Percentiles rank a stretch among this genome's conserved stretches.
Conservation (phyloP, 257 asterid species). For the Hygrophila difformis region DNA sequence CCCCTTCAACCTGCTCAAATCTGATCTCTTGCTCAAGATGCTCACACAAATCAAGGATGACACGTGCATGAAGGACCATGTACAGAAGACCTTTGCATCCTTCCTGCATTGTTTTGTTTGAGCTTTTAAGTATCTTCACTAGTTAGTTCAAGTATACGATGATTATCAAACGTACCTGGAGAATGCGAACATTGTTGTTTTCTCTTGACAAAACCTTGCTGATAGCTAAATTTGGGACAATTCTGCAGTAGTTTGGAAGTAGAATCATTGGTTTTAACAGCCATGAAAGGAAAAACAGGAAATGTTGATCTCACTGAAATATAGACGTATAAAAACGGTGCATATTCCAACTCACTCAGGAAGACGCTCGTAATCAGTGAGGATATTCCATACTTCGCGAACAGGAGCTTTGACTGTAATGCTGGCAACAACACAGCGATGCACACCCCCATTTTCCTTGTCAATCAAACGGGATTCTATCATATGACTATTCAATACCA, state of each 20-base stretch:
- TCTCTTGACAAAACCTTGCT: constrained; percentile 88
- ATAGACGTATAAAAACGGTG: background rate
- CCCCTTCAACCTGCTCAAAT: constrained; percentile 94
- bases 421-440: constrained; percentile 88
- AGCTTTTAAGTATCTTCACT: background rate
- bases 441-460: constrained; percentile 98
- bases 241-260: constrained; percentile 45
- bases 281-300: background rate
- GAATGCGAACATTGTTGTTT: constrained; percentile 83
- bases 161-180: constrained; percentile 49
- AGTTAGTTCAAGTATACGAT: background rate
- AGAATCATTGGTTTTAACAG: background rate
- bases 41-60: constrained; percentile 78
- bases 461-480: constrained; percentile 20
- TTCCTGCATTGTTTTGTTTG: constrained; percentile 42
- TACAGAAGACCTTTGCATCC: constrained; percentile 94
- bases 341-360: constrained; percentile 56
- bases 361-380: constrained; percentile 83
- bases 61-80: constrained; percentile 97
- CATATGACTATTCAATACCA: constrained; percentile 16
- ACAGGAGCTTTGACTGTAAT: constrained; percentile 88
- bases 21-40: constrained; percentile 69
- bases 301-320: background rate
- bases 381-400: constrained; percentile 79
- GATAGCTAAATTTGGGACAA: constrained; percentile 94